Evolutionary conservation across 441 rosid genomes (phyloP).

Genomic region (Croton setiger): DNA sequence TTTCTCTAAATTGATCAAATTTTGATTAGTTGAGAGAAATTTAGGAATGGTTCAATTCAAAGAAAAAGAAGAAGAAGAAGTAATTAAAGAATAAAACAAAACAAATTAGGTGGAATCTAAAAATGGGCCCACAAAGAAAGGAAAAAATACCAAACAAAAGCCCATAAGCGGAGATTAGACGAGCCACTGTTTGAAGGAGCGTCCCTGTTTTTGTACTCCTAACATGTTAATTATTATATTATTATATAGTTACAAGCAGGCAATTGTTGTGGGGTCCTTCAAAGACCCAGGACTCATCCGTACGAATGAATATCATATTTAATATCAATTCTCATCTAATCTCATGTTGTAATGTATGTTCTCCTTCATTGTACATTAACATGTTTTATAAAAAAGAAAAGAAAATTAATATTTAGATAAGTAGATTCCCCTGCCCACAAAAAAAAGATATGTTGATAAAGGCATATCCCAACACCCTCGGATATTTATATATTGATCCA

Average conservation of each 20-base stretch:
- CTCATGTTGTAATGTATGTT: not conserved
- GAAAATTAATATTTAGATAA: not conserved
- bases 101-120: not conserved
- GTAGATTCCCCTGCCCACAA: slow-evolving; percentile 16
- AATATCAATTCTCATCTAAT: not conserved
- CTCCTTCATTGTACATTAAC: not conserved
- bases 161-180: not conserved
- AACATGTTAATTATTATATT: too few relatives aligned
- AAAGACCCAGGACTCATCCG: slow-evolving; percentile 27
- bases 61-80: not conserved
- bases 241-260: slow-evolving; percentile 21
- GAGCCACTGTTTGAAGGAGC: slow-evolving; percentile 6
- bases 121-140: not conserved
- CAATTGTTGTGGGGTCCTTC: slow-evolving; percentile 21
- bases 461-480: not conserved
- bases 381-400: not conserved
- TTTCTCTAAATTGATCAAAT: too few relatives aligned
- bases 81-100: not conserved
- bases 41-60: not conserved
- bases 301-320: too few relatives aligned
- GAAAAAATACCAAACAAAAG: not conserved
- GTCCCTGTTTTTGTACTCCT: slow-evolving; percentile 15
- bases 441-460: slow-evolving; percentile 4
- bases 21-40: too few relatives aligned
- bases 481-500: slow-evolving; percentile 10